Conservation (phyloP, 305 asterid genomes). For the Salvia sclarea region DNA sequence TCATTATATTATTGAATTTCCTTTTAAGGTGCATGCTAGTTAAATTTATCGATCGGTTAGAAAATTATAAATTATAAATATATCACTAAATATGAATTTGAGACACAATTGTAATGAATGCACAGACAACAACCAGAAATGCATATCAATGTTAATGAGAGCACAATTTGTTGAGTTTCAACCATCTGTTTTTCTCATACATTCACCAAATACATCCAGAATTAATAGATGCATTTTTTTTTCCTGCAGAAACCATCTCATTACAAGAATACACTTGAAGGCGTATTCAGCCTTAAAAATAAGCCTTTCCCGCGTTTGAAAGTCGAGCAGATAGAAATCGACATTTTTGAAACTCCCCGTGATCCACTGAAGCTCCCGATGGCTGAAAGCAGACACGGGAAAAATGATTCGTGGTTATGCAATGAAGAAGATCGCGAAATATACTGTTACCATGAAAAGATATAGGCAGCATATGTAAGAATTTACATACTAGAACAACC, state of each 20-base stretch:
- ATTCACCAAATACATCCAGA: constrained; percentile 2
- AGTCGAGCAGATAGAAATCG: background rate
- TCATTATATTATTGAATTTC: too few relatives aligned
- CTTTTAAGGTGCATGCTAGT: too few relatives aligned
- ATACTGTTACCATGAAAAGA: constrained; percentile 7
- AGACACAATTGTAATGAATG: constrained; percentile 7
- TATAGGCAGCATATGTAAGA: constrained; percentile 6
- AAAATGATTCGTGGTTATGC: background rate
- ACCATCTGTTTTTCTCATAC: background rate
- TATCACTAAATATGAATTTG: too few relatives aligned
- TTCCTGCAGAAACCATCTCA: background rate
- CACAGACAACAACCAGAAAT: background rate
- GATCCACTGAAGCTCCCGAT: constrained; percentile 31
- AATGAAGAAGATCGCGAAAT: constrained; percentile 3
- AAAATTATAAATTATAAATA: too few relatives aligned
- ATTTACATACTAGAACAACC: background rate
- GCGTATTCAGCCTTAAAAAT: constrained; percentile 13
- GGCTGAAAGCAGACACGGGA: constrained; percentile 24
- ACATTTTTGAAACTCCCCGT: background rate
- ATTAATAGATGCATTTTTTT: background rate
- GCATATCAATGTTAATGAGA: background rate
- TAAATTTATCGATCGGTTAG: too few relatives aligned
- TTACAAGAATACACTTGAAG: background rate
- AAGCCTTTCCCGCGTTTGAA: background rate
- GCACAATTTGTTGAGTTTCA: background rate